These are phyloP conservation scores for Eruca vesicaria DNA, from an alignment of 441 rosid species.

Conservation along the genomic window DNA sequence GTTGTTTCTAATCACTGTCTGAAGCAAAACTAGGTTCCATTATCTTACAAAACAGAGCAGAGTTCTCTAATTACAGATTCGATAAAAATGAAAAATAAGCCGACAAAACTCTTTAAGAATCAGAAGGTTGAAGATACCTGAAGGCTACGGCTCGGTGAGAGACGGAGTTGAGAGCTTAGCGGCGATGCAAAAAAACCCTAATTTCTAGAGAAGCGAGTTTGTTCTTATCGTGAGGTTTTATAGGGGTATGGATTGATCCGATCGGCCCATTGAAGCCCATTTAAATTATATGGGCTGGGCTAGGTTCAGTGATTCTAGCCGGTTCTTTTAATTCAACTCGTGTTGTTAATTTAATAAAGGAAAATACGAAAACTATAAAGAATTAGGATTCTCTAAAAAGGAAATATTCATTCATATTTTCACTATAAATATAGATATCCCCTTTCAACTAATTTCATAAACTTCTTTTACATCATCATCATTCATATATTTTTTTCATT, in stretches of 20 bases:
- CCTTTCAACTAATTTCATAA: neutral
- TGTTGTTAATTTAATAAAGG: neutral
- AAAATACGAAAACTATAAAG: neutral
- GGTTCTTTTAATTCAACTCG: neutral
- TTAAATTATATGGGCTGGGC: neutral
- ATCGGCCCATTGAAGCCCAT: neutral
- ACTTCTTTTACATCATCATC: neutral
- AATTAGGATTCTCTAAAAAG: neutral
- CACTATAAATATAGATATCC: neutral
- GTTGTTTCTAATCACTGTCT: neutral
- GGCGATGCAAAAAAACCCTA: neutral
- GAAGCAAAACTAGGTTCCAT: neutral
- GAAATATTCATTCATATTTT: neutral
- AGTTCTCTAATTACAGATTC: neutral
- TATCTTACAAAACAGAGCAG: neutral
- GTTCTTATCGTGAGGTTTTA: neutral
- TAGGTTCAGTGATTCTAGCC: neutral
- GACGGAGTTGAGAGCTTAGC: neutral
- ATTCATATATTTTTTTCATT: neutral
- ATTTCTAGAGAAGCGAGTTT: neutral
- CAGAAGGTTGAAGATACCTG: neutral
- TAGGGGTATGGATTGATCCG: neutral
- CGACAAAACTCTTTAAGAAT: neutral
- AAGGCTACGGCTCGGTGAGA: neutral
- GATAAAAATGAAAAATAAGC: neutral